Conservation (phyloP, 176 grass and related monocot species). For the Saccharum spontaneum region DNA sequence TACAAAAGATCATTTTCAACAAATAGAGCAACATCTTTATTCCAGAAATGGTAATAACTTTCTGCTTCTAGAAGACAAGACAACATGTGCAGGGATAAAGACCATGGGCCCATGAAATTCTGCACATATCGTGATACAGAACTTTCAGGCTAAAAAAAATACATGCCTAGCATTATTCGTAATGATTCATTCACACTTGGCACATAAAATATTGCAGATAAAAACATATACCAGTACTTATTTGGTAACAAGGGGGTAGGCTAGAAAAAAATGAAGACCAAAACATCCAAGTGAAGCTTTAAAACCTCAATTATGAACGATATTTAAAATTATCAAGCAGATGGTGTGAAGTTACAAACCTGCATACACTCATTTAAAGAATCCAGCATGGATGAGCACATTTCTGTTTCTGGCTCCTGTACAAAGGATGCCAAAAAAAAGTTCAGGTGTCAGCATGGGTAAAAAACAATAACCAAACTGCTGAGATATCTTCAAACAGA, state of each 20-base stretch:
- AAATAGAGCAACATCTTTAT: neutral
- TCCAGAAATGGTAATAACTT: neutral
- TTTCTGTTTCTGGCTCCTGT: conserved; percentile 98
- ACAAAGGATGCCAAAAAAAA: conserved; percentile 27
- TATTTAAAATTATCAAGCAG: conserved; percentile 22
- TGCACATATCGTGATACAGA: neutral
- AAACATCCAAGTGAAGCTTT: neutral
- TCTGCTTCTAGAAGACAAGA: neutral
- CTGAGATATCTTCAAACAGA: conserved; percentile 30
- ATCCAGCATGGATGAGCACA: conserved; percentile 91
- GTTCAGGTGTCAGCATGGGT: conserved; percentile 20
- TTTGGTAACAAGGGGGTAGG: neutral
- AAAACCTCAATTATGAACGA: neutral
- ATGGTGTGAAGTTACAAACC: conserved; percentile 37
- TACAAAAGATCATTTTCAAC: neutral
- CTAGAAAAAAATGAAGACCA: neutral
- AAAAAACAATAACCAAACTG: conserved; percentile 2
- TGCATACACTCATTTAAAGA: conserved; percentile 94
- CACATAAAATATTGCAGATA: neutral
- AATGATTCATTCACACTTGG: neutral
- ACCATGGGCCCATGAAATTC: neutral
- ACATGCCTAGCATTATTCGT: neutral
- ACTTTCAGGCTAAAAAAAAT: neutral
- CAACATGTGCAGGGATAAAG: neutral
- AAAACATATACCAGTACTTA: neutral